Percentiles rank a stretch among this genome's conserved stretches.
phyloP scores from a whole-genome alignment of 495 filamentous ascomycete species.

The Penicillium mononematosum region DNA sequence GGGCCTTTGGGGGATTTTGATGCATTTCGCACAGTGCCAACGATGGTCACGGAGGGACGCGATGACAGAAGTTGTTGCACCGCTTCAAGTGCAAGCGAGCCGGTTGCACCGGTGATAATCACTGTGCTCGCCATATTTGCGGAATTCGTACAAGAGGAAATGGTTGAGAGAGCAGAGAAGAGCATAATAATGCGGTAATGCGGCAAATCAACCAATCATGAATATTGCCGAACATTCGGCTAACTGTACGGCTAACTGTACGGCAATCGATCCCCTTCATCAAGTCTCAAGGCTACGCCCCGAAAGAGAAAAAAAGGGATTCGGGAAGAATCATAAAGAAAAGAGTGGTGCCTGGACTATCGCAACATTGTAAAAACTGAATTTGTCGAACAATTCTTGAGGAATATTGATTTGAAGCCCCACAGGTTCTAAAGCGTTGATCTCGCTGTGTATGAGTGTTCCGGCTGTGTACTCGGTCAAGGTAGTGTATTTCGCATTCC shows the following conservation, averaged over 20 bases:
- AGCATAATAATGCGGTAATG: too few relatives aligned
- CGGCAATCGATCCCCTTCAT: background rate
- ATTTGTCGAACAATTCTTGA: too few relatives aligned
- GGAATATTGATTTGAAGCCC: background rate
- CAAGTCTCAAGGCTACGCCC: too few relatives aligned
- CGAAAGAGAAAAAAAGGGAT: too few relatives aligned
- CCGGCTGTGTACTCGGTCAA: background rate
- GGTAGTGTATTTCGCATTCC: background rate
- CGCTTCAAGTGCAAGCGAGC: slow-evolving; percentile 38
- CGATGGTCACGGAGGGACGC: slow-evolving; percentile 31
- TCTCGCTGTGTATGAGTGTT: background rate
- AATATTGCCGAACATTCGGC: background rate
- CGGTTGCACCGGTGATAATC: slow-evolving; percentile 49
- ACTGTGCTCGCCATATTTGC: slow-evolving; percentile 30
- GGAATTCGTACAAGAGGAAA: background rate
- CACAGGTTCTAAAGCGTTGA: background rate
- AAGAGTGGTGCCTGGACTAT: too few relatives aligned
- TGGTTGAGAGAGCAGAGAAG: background rate
- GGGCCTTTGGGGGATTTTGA: slow-evolving; percentile 1
- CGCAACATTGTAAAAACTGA: too few relatives aligned
- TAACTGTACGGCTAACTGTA: background rate
- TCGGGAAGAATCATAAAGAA: too few relatives aligned
- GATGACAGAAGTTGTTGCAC: slow-evolving; percentile 33
- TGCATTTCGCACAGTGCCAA: slow-evolving; percentile 46
- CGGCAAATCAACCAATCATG: background rate